Evolutionary conservation across 768 basidiomycete genomes (phyloP), one percentile per base, ranked within the genome.

Genomic region (Lactifluus subvellereus): DNA sequence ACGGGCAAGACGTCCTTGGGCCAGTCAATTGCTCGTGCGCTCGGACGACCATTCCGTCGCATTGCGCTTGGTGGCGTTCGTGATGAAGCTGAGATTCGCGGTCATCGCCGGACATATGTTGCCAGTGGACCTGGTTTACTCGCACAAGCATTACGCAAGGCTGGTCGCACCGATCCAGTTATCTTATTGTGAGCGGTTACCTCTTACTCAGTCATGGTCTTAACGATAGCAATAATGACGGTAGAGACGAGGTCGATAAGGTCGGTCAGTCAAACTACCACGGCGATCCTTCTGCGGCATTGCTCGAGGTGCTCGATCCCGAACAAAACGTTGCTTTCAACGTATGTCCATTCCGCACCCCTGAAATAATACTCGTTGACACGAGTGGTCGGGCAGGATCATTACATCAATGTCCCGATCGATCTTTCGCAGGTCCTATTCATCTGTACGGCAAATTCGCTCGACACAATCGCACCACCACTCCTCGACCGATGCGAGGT

Each of bases 1-100:
- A 89, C 87, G 0, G 94, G 92, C 38, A 95, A 96, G 75, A 97
- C 94, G 0, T 93, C 91, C 1, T 84, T 98, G 2, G 94, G 94
- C 0, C 88, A 89, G 67, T 92, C 89, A 0, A 83, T 98, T 33
- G 94, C 94, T 3, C 85, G 85, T 47, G 88, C 92, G 0, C 80
- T 97, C 9, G 80, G 82, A 30, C 78, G 94, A 50, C 92, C 93
- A 2, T 97, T 96, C 80, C 89, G 96, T 69, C 85, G 94, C 10
- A 94, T 97, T 66, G 88, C 91, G 1, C 80, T 97, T 0, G 94
- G 94, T 11, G 94, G 95, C 35, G 91, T 97, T 8, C 81, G 94
- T 2, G 94, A 98, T 69, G 95, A 98, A 73, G 94, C 91, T 0
- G 88, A 89, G 72, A 87, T 90, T 54, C 78, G 88, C 51, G 88